phyloP scores from a whole-genome alignment of 768 basidiomycete species.

The Leucocoprinus birnbaumii region DNA sequence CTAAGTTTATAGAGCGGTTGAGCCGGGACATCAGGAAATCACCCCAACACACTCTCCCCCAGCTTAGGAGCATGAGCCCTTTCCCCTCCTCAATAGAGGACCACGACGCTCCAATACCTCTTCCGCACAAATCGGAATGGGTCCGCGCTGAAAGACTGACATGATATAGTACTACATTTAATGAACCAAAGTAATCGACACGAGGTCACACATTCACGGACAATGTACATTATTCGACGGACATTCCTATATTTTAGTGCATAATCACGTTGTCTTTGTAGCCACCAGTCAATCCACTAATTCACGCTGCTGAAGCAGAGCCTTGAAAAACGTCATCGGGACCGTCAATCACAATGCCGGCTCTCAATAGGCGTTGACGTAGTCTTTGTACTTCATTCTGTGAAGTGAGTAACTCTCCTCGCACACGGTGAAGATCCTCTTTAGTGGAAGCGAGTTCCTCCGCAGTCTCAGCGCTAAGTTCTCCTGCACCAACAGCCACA shows the following conservation, averaged over 20 bases:
- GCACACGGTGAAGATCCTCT: slow-evolving; percentile 42
- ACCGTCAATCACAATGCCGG: background rate
- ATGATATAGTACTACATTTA: background rate
- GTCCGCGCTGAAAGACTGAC: slow-evolving; percentile 36
- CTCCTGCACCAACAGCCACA: slow-evolving; percentile 72
- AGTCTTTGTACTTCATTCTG: slow-evolving; percentile 37
- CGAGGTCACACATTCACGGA: background rate
- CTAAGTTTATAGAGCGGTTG: slow-evolving; percentile 40
- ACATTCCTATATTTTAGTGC: background rate
- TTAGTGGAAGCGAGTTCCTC: slow-evolving; percentile 48
- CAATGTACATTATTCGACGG: background rate
- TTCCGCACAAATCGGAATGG: slow-evolving; percentile 50
- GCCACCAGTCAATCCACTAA: slow-evolving; percentile 6
- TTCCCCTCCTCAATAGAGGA: slow-evolving; percentile 43
- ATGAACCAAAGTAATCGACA: background rate
- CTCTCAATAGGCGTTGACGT: slow-evolving; percentile 4
- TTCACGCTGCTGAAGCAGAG: background rate
- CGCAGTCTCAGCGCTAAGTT: slow-evolving; percentile 55
- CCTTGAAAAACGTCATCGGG: background rate
- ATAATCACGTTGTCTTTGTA: background rate
- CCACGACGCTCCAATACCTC: slow-evolving; percentile 55
- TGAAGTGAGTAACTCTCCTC: slow-evolving; percentile 38
- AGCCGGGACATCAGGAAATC: background rate
- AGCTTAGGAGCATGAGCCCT: slow-evolving; percentile 4
- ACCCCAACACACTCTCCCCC: background rate